Percentiles rank a stretch among this genome's conserved stretches.
phyloP scores from a whole-genome alignment of 1,284 basidiomycete species.

The Ustilago curta region DNA sequence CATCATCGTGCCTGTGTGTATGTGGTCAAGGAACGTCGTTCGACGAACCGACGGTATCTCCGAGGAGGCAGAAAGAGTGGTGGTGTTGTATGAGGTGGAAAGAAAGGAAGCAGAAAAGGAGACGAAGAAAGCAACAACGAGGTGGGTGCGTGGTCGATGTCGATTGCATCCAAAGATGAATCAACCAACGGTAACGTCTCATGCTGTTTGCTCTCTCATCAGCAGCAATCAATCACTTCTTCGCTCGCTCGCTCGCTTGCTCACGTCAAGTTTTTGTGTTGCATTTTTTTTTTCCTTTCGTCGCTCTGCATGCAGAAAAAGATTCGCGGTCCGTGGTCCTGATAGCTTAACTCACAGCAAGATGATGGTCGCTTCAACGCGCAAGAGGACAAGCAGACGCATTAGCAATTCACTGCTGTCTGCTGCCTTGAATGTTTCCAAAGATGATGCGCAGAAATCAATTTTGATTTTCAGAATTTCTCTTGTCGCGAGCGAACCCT shows the following conservation, averaged over 20 bases:
- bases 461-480: background rate
- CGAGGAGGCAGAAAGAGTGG: conserved; percentile 20
- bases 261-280: conserved; percentile 3
- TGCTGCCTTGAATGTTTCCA: conserved; percentile 6
- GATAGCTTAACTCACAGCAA: no score
- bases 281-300: background rate
- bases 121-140: background rate
- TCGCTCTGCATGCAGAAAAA: conserved; percentile 1
- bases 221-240: no score
- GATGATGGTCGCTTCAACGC: conserved; percentile 1
- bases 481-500: conserved; percentile 29
- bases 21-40: conserved; percentile 6
- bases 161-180: conserved; percentile 5
- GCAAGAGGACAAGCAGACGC: background rate
- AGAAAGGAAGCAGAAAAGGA: background rate
- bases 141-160: background rate
- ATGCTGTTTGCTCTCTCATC: background rate
- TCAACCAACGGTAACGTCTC: background rate
- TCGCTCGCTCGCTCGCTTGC: background rate
- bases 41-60: conserved; percentile 10
- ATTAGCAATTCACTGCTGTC: background rate
- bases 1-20: conserved; percentile 25
- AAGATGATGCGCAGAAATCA: conserved; percentile 12
- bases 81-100: conserved; percentile 15
- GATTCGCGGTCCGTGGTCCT: conserved; percentile 4